Base-by-base conservation (phyloP, 177 flowering plant genomes). In the Vitis hybrid region DNA sequence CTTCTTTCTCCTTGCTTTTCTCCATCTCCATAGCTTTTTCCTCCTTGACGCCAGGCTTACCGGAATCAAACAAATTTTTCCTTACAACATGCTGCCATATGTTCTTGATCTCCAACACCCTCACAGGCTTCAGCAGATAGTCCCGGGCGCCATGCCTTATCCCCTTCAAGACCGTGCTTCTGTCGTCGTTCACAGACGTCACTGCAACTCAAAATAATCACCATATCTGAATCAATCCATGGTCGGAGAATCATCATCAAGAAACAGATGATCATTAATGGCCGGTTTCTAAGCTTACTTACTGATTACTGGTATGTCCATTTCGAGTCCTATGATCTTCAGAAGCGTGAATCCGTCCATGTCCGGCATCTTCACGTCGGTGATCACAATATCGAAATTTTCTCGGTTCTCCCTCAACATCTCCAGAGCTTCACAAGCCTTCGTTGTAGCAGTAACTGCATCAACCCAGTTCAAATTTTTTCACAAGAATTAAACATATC, bases 271-370 rank as follows among this genome's bases (percentile, higher is more conserved):
- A 26, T 26, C 30, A 26, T 26, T 26, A 26, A 26, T 26, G 30
- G 30, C 30, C 30, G 30, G 30, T 26, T 26, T 26, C 30, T 5
- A 40, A 7, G 45, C 2, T 40, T 40, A 52, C 77, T 72, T 76
- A 84, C 87, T 82, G 32, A 84, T 84, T 4, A 84, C 84, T 1
- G 82, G 85, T 9, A 82, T 19, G 61, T 82, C 83, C 77, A 80
- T 82, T 63, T 82, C 79, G 6, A 78, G 59, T 8, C 75, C 70
- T 5, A 84, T 73, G 13, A 62, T 63, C 66, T 79, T 75, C 62
- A 84, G 56, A 1, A 83, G 74, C 45, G 50, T 59, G 18, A 83
- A 81, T 10, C 87, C 83, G 66, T 83, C 80, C 76, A 75, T 70
- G 58, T 76, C 80, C 1, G 51, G 70, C 79, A 72, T 76, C 48